These are phyloP conservation scores for Amauroascus verrucosus DNA, from an alignment of 2,329 filamentous ascomycete species.

Conservation along the genomic window DNA sequence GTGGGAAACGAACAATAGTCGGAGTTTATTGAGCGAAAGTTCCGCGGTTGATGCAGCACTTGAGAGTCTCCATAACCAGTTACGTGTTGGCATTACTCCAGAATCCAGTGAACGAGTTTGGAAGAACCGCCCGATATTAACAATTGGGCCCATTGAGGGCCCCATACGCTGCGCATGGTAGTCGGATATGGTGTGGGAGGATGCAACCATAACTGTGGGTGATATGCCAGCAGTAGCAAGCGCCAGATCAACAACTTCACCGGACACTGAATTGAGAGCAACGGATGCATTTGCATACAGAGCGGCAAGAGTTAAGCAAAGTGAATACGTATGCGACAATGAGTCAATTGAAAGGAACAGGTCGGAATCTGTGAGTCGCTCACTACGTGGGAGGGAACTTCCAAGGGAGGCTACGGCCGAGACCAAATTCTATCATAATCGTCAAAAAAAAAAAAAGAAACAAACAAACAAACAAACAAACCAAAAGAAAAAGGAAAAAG, in stretches of 20 bases:
- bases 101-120: slow-evolving; percentile 60
- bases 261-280: slow-evolving; percentile 79
- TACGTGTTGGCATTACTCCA: slow-evolving; percentile 62
- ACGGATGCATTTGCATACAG: slow-evolving; percentile 77
- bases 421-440: slow-evolving; percentile 56
- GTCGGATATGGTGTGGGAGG: slow-evolving; percentile 60
- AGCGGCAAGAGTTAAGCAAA: slow-evolving; percentile 69
- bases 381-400: slow-evolving; percentile 60
- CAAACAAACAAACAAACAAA: no score
- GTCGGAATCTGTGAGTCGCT: slow-evolving; percentile 64
- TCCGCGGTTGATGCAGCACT: slow-evolving; percentile 32
- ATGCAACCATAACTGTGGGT: slow-evolving; percentile 73
- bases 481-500: no score
- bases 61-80: slow-evolving; percentile 44
- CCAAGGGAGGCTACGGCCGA: slow-evolving; percentile 72
- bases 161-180: slow-evolving; percentile 54
- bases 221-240: slow-evolving; percentile 63
- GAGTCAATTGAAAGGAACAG: slow-evolving; percentile 77
- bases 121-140: slow-evolving; percentile 59
- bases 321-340: slow-evolving; percentile 66
- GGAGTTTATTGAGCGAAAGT: slow-evolving; percentile 54
- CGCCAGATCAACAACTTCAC: slow-evolving; percentile 58
- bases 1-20: slow-evolving; percentile 71
- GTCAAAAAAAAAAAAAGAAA: no score
- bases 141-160: slow-evolving; percentile 52